Evolutionary conservation across 257 asterid genomes (phyloP), one percentile per base, ranked within the genome.

Genomic region (Nicotiana paniculata): DNA sequence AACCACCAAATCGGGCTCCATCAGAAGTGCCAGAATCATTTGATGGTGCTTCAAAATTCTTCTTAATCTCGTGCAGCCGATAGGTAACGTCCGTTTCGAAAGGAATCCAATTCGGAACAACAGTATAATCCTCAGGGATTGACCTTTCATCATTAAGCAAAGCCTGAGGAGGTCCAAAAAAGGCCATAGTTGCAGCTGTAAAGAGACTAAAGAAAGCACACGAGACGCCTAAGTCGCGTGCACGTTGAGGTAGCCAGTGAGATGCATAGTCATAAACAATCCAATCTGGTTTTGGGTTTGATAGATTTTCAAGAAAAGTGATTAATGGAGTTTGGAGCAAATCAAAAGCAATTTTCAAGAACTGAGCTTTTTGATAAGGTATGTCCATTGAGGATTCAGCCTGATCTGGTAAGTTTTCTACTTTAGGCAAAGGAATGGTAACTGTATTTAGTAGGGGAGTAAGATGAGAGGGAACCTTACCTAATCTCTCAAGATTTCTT

Each of bases 371-470:
- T 26, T 84, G 87, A 57, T 89, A 89, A 48, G 94, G 90, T 51
- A 95, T 91, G 72, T 95, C 99, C 98, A 95, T 93, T 39, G 99
- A 95, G 17, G 98, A 95, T 88, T 95, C 97, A 16, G 92, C 95
- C 13, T 82, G 59, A 18, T 91, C 82, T 0, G 98, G 92, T 68
- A 95, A 84, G 88, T 87, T 81, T 4, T 86, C 83, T 2, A 91
- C 92, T 32, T 77, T 63, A 1, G 95, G 98, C 37, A 95, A 58
- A 3, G 91, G 92, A 63, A 93, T 8, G 82, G 79, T 55, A 39
- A 95, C 46, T 24, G 92, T 85, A 62, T 80, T 65, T 46, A 95
- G 89, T 28, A 90, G 89, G 75, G 85, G 85, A 85, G 90, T 83
- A 66, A 91, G 79, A 28, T 90, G 57, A 33, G 24, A 80, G 43